phyloP scores from a whole-genome alignment of 2,329 filamentous ascomycete genomes.

The Tolypocladium amazonense region DNA sequence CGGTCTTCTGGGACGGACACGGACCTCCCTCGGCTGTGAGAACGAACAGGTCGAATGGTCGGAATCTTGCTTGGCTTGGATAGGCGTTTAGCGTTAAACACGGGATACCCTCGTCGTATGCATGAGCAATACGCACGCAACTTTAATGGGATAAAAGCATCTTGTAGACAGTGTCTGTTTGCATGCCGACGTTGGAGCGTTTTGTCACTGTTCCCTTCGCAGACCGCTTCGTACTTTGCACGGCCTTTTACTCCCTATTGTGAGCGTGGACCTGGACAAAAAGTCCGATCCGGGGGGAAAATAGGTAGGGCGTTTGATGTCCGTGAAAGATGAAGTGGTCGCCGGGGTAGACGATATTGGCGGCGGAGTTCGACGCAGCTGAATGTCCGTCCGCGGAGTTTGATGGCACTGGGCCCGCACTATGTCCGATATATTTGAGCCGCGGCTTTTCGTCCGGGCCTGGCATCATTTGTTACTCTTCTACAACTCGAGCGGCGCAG shows the following conservation, averaged over 20 bases:
- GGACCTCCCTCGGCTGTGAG: slow-evolving; percentile 26
- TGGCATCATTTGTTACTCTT: background rate
- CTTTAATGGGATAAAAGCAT: background rate
- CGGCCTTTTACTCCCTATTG: background rate
- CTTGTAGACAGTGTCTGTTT: background rate
- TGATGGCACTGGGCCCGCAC: background rate
- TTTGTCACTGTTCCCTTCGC: background rate
- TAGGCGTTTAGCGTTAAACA: background rate
- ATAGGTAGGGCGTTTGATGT: background rate
- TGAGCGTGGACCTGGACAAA: background rate
- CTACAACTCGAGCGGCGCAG: background rate
- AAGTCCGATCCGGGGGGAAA: background rate
- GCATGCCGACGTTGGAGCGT: background rate
- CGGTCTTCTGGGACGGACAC: slow-evolving; percentile 26
- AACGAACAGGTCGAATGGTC: too few species aligned
- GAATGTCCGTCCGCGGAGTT: background rate
- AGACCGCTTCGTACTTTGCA: background rate
- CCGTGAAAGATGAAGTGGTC: background rate
- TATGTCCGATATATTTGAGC: background rate
- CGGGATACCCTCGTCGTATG: background rate
- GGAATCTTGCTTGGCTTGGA: background rate
- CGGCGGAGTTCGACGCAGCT: background rate
- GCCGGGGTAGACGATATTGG: background rate
- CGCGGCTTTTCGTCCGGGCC: background rate
- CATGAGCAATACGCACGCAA: background rate